These are phyloP conservation scores for Dalechampia spathulata DNA, from an alignment of 441 rosid species.

Conservation along the genomic window DNA sequence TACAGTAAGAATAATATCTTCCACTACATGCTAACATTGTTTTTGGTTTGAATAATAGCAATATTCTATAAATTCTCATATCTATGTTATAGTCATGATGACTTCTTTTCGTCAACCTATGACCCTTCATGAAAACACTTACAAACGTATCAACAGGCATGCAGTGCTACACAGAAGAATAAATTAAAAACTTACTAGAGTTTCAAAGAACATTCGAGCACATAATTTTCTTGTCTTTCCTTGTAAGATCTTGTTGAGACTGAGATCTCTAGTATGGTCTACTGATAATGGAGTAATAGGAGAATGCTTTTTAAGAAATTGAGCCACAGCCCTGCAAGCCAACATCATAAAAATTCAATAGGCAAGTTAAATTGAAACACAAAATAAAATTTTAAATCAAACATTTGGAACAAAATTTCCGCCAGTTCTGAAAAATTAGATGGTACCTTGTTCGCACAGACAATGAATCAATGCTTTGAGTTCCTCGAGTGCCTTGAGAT, in stretches of 20 bases:
- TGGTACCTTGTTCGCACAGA: slow-evolving; percentile 71
- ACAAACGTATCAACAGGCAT: neutral
- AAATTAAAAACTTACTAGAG: slow-evolving; percentile 41
- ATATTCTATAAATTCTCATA: too few relatives aligned
- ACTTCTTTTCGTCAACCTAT: neutral
- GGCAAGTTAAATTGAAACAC: neutral
- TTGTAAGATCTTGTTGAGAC: slow-evolving; percentile 53
- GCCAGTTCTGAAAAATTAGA: neutral
- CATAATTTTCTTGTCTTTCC: slow-evolving; percentile 66
- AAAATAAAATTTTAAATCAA: too few relatives aligned
- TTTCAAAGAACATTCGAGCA: slow-evolving; percentile 88
- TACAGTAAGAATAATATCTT: too few relatives aligned
- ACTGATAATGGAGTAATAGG: slow-evolving; percentile 32
- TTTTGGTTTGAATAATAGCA: too few relatives aligned
- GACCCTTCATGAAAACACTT: neutral
- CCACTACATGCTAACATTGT: too few relatives aligned
- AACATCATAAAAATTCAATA: slow-evolving; percentile 3
- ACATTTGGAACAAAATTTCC: slow-evolving; percentile 5
- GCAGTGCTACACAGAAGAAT: neutral
- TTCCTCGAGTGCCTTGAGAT: slow-evolving; percentile 32
- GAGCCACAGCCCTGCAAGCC: slow-evolving; percentile 81
- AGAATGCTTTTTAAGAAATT: slow-evolving; percentile 44
- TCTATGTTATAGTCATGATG: too few relatives aligned
- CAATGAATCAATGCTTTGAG: slow-evolving; percentile 35
- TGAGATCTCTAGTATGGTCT: slow-evolving; percentile 32